A percentile compares a stretch with the other conserved stretches of the same genome.
Evolutionary conservation across 2,329 filamentous ascomycete species (phyloP).

Genomic region (Chaetoscypha palmicola): DNA sequence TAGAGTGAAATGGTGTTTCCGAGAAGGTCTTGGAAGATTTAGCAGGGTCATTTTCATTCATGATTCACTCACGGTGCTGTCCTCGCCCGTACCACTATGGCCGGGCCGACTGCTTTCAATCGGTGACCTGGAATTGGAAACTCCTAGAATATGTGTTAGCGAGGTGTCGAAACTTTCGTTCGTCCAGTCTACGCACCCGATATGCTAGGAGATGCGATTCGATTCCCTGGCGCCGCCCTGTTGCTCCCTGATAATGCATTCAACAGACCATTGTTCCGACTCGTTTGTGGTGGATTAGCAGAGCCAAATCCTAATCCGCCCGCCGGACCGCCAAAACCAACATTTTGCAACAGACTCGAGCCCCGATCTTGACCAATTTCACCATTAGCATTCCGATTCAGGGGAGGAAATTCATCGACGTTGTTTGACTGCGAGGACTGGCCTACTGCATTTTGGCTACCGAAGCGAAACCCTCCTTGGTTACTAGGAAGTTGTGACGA

Average conservation of each 20-base stretch:
- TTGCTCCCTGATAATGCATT: constrained; percentile 57
- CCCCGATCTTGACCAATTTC: constrained; percentile 51
- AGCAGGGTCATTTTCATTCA: neutral
- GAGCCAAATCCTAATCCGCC: constrained; percentile 33
- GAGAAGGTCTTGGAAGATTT: constrained; percentile 20
- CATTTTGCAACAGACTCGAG: constrained; percentile 46
- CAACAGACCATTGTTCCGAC: constrained; percentile 53
- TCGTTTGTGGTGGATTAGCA: constrained; percentile 33
- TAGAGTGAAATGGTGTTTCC: constrained; percentile 21
- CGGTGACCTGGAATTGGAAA: constrained; percentile 25
- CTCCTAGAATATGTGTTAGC: too few species aligned
- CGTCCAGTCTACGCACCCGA: too few species aligned
- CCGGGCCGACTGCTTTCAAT: constrained; percentile 22
- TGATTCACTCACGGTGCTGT: constrained; percentile 20
- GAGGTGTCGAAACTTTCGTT: too few species aligned
- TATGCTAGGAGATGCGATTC: constrained; percentile 27
- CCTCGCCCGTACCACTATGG: constrained; percentile 18
- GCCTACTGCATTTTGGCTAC: constrained; percentile 29
- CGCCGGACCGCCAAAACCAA: constrained; percentile 46
- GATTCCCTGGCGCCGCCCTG: constrained; percentile 38
- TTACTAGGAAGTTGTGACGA: constrained; percentile 28
- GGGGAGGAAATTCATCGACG: constrained; percentile 55
- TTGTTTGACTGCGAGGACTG: constrained; percentile 34
- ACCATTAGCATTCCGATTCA: constrained; percentile 50
- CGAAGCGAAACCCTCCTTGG: constrained; percentile 30